Conservation (phyloP, 1,139 yeast species). For the Yarrowia galli region DNA sequence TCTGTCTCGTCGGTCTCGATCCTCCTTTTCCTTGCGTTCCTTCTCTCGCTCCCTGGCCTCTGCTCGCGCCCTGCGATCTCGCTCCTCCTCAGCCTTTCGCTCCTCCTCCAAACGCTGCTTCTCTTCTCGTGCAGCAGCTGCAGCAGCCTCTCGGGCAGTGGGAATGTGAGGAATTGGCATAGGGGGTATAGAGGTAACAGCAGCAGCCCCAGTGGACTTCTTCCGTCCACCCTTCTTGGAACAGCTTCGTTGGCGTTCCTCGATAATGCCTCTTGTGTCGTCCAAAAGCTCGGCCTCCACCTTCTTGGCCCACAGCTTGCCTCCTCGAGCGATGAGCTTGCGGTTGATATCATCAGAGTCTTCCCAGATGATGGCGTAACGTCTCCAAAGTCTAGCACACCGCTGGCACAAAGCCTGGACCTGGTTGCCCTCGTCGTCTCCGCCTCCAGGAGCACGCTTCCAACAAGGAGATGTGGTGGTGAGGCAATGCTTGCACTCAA, state of each 20-base stretch:
- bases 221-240: conserved; percentile 27
- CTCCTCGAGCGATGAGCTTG: conserved; percentile 57
- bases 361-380: conserved; percentile 92
- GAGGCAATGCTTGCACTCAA: conserved; percentile 71
- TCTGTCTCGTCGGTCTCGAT: conserved; percentile 12
- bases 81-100: conserved; percentile 30
- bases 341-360: conserved; percentile 72
- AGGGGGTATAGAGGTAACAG: conserved; percentile 1
- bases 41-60: conserved; percentile 43
- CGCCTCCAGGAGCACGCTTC: conserved; percentile 73
- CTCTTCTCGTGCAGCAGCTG: conserved; percentile 28
- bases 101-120: conserved; percentile 22
- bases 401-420: conserved; percentile 74
- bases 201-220: not conserved
- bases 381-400: conserved; percentile 90
- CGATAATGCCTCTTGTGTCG: conserved; percentile 67
- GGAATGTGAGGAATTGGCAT: conserved; percentile 20
- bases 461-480: conserved; percentile 65
- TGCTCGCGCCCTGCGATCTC: conserved; percentile 16
- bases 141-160: conserved; percentile 35
- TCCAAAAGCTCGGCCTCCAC: conserved; percentile 74
- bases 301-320: conserved; percentile 63
- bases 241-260: conserved; percentile 54
- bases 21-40: conserved; percentile 31
- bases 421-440: conserved; percentile 17